Conservation (phyloP, 306 rosid genomes). For the Hippophae gyantsensis region DNA sequence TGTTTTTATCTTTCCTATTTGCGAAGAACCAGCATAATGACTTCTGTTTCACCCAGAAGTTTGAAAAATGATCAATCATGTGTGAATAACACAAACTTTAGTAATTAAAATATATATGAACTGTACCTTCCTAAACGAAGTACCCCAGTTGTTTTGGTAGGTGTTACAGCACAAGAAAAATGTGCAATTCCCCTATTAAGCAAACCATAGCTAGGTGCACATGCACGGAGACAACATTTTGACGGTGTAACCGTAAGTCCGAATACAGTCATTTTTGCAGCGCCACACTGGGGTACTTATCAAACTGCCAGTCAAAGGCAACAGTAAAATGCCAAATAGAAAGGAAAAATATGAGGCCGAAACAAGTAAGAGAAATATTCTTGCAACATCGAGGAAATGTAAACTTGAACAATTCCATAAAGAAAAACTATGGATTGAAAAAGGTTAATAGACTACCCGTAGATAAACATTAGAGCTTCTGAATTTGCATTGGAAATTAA, state of each 20-base stretch:
- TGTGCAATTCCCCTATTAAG: conserved; percentile 16
- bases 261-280: conserved; percentile 35
- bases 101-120: conserved; percentile 4
- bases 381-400: neutral
- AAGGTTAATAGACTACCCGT: neutral
- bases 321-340: neutral
- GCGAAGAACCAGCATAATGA: conserved; percentile 24
- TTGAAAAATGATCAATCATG: neutral
- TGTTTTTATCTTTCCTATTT: conserved; percentile 19
- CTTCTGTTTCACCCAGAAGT: conserved; percentile 13
- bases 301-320: conserved; percentile 3
- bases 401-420: neutral
- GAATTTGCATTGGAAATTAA: no score
- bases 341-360: neutral
- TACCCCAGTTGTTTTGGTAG: conserved; percentile 21
- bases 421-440: neutral
- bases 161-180: conserved; percentile 22
- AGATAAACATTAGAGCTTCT: neutral
- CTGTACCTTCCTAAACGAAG: conserved; percentile 44
- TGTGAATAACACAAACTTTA: conserved; percentile 12
- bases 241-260: conserved; percentile 55
- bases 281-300: neutral
- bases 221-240: conserved; percentile 42
- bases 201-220: conserved; percentile 23
- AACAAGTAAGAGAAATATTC: neutral